Evolutionary conservation across 352 stramenopile genomes (phyloP), one percentile per base, ranked within the genome.

Genomic region (Pythium grandisporangium): DNA sequence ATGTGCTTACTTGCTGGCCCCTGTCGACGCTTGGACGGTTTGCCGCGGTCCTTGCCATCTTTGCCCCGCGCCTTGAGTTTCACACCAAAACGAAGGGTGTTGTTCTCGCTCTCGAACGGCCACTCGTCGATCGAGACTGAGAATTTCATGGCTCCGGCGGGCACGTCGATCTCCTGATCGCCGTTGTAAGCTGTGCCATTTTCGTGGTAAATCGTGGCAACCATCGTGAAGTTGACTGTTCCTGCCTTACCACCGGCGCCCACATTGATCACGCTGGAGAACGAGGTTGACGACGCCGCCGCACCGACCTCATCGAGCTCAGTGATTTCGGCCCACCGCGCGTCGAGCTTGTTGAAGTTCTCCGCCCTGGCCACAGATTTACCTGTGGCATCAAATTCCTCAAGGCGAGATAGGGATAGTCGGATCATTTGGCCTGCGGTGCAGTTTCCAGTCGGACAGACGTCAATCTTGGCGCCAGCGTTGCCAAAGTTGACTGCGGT

Each of bases 71-170:
- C 42, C 13, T 63, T 65, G 19, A 79, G 17, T 26, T 38, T 24
- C 8, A 79, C 38, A 29, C 52, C 45, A 29, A 79, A 61, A 12
- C 37, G 30, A 4, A 72, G 27, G 0, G 23, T 49, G 42, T 75
- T 73, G 22, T 17, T 23, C 8, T 22, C 0, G 10, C 22, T 21
- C 4, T 22, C 12, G 46, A 74, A 75, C 19, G 49, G 43, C 66
- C 66, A 77, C 3, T 12, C 8, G 3, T 20, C 20, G 10, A 77
- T 59, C 16, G 53, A 44, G 17, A 74, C 38, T 2, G 60, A 55
- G 53, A 78, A 74, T 37, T 72, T 78, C 22, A 78, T 38, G 1
- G 53, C 57, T 19, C 60, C 66, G 1, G 56, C 60, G 24, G 63
- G 60, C 1, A 78, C 54, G 11, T 27, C 32, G 10, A 78, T 21